These are phyloP conservation scores for Ascochyta pisi DNA, from an alignment of 2,329 filamentous ascomycete genomes.

Conservation along the genomic window DNA sequence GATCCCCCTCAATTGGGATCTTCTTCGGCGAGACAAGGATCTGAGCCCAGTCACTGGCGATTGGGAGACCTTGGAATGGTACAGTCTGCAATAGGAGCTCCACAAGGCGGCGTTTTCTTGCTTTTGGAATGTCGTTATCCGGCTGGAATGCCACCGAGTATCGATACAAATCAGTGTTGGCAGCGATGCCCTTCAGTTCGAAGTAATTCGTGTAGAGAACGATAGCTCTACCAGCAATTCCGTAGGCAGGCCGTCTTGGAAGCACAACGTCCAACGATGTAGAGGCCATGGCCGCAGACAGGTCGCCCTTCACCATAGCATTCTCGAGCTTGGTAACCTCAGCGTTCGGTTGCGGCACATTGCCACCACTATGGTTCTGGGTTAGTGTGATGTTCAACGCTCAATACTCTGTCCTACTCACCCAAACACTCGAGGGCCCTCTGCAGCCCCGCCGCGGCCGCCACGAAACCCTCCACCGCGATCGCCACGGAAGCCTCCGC, in stretches of 20 bases:
- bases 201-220: constrained; percentile 53
- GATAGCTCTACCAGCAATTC: constrained; percentile 46
- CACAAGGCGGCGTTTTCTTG: constrained; percentile 58
- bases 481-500: constrained; percentile 7
- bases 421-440: constrained; percentile 30
- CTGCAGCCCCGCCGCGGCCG: constrained; percentile 3
- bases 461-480: constrained; percentile 8
- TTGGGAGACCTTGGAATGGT: constrained; percentile 37
- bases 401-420: constrained; percentile 14
- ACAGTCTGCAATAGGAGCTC: constrained; percentile 51
- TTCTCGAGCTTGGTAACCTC: constrained; percentile 41
- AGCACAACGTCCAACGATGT: constrained; percentile 32
- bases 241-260: constrained; percentile 42
- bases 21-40: constrained; percentile 36
- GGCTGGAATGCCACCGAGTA: constrained; percentile 42
- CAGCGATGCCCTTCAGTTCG: constrained; percentile 42
- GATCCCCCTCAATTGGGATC: constrained; percentile 22
- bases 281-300: constrained; percentile 31
- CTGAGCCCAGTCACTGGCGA: constrained; percentile 52
- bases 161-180: constrained; percentile 31
- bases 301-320: constrained; percentile 37
- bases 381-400: background rate
- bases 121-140: constrained; percentile 47
- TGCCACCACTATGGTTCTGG: constrained; percentile 28
- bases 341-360: constrained; percentile 42